Conservation (phyloP, 169 alveolate genomes). For the Sarcocystis neurona region DNA sequence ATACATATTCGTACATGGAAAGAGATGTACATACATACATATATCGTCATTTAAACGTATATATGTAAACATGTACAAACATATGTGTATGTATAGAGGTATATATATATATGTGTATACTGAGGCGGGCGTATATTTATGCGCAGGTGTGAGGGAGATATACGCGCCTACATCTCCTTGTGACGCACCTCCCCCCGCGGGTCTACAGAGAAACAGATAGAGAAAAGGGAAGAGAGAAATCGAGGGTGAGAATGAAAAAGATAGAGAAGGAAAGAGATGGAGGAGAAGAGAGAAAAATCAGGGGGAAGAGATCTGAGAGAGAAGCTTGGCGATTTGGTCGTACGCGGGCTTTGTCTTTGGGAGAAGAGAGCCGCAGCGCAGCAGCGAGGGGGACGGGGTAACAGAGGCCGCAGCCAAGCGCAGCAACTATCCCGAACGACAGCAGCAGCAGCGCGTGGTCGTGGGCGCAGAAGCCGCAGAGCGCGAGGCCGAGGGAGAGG, state of each 20-base stretch:
- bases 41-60: too few species aligned
- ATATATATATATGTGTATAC: too few species aligned
- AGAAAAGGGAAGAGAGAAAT: background rate
- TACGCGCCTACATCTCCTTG: too few species aligned
- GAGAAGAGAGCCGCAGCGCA: conserved; percentile 41
- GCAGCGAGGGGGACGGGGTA: conserved; percentile 63
- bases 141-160: too few species aligned
- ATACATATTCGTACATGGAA: too few species aligned
- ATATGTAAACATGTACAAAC: too few species aligned
- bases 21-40: too few species aligned
- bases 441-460: conserved; percentile 18
- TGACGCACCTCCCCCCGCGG: background rate
- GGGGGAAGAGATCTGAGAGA: background rate
- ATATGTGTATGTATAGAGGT: too few species aligned
- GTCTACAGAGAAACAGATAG: background rate
- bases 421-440: conserved; percentile 61
- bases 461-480: conserved; percentile 10
- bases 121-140: too few species aligned
- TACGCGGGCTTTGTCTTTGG: conserved; percentile 27
- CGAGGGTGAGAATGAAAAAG: background rate
- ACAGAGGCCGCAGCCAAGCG: conserved; percentile 64
- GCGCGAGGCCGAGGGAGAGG: conserved; percentile 14
- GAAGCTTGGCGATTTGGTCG: background rate
- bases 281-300: background rate
- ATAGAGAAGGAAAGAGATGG: background rate